Conservation (phyloP, 805 yeast species). For the Nakazawaea populi region DNA sequence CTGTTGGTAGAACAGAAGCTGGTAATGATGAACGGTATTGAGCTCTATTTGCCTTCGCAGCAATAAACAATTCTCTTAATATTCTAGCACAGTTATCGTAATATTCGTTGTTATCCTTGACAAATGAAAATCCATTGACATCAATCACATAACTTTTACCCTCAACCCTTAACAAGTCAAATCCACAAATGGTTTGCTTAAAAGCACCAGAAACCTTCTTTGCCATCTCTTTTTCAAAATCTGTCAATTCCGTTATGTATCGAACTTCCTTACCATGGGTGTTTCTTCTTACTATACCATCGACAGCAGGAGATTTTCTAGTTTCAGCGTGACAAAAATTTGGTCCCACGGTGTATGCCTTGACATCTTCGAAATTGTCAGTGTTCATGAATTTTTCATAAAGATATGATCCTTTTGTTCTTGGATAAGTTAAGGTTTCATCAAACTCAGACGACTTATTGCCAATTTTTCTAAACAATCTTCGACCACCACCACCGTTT, state of each 20-base stretch:
- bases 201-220: conserved; percentile 66
- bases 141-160: conserved; percentile 92
- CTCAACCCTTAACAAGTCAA: conserved; percentile 84
- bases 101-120: conserved; percentile 82
- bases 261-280: conserved; percentile 97
- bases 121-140: conserved; percentile 97
- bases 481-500: conserved; percentile 96
- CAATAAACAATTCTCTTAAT: conserved; percentile 64
- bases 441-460: conserved; percentile 96
- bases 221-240: conserved; percentile 79
- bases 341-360: conserved; percentile 95
- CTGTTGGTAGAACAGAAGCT: conserved; percentile 17
- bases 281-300: conserved; percentile 94
- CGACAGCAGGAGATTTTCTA: conserved; percentile 98
- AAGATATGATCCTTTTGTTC: conserved; percentile 86
- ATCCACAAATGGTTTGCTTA: conserved; percentile 94
- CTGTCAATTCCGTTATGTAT: conserved; percentile 73
- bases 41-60: conserved; percentile 47
- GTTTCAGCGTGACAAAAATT: conserved; percentile 96
- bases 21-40: conserved; percentile 29
- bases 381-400: conserved; percentile 97
- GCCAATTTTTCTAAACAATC: conserved; percentile 91
- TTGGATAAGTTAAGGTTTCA: conserved; percentile 62
- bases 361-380: conserved; percentile 96
- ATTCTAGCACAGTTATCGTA: conserved; percentile 81